Base-by-base conservation (phyloP, 257 asterid genomes). In the Mentha longifolia region DNA sequence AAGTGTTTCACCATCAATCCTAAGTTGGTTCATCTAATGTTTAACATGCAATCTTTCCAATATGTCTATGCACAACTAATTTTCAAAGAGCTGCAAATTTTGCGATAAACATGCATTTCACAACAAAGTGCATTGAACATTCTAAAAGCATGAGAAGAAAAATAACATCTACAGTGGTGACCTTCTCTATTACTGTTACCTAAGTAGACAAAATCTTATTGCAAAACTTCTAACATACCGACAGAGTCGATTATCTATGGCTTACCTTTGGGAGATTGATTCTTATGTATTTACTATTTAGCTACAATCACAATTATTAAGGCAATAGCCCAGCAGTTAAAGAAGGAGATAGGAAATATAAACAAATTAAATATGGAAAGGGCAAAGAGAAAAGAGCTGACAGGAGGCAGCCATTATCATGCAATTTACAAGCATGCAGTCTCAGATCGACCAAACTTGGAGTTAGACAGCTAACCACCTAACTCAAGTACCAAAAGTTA, bases 61-160 rank as follows among this genome's bases (percentile, higher is more conserved):
- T 13, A 45, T 6, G 11, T 25, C 10, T 22, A 65, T 28, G n/a
- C 17, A 51, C 65, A 71, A 42, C 73, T 55, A 65, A 61, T 9
- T 45, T 73, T 30, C 42, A 19, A 65, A 65, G 28, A 31, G 78
- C 68, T 56, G 13, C 78, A 64, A 35, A 6, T 41, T 25, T 20
- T 25, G 13, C 14, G 37, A 54, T 16, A 55, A 57, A 25, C 42
- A 10, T 25, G 57, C 45, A 45, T 51, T 37, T 37, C n/a, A 28
- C 17, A 74, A 43, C 63, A 37, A 49, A 19, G 37, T 10, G 13
- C 45, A 47, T 19, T 30, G 42, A 37, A 57, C 62, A 45, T 33
- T 9, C 30, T 19, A 65, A 64, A 42, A 16, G 22, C 56, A 66
- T 12, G 43, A 56, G 42, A 25, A n/a, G 47, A 8, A 5, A 1